phyloP scores from a whole-genome alignment of 1,284 basidiomycete genomes.

The Papiliotrema flavescens region DNA sequence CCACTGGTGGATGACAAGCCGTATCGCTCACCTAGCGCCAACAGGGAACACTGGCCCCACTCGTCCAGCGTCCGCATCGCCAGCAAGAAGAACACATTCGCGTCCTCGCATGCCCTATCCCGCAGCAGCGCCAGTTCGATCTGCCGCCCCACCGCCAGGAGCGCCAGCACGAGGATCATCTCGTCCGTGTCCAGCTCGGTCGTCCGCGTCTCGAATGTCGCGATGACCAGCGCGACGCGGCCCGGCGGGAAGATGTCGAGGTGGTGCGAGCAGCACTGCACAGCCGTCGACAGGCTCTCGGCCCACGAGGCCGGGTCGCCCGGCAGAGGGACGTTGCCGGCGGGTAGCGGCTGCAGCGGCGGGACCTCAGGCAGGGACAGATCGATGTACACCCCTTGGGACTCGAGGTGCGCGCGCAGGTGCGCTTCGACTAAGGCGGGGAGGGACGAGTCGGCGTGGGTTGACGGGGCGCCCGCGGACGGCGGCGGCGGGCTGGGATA shows the following conservation, averaged over 20 bases:
- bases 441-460: not conserved
- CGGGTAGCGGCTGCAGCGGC: not conserved
- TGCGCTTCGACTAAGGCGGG: not conserved
- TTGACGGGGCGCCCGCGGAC: not conserved
- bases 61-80: not conserved
- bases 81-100: not conserved
- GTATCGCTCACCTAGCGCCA: not conserved
- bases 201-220: not conserved
- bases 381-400: not conserved
- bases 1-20: no score
- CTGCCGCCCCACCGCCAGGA: not conserved
- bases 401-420: not conserved
- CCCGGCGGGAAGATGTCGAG: not conserved
- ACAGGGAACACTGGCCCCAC: not conserved
- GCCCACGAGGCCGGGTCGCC: not conserved
- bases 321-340: not conserved
- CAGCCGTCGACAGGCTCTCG: not conserved
- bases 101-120: not conserved
- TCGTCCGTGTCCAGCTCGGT: not conserved
- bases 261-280: not conserved
- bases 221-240: not conserved
- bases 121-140: not conserved
- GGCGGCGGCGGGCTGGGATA: no score
- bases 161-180: not conserved
- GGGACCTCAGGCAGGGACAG: not conserved